Evolutionary conservation across 495 filamentous ascomycete genomes (phyloP).

Genomic region (Penicillium dipodomyicola): DNA sequence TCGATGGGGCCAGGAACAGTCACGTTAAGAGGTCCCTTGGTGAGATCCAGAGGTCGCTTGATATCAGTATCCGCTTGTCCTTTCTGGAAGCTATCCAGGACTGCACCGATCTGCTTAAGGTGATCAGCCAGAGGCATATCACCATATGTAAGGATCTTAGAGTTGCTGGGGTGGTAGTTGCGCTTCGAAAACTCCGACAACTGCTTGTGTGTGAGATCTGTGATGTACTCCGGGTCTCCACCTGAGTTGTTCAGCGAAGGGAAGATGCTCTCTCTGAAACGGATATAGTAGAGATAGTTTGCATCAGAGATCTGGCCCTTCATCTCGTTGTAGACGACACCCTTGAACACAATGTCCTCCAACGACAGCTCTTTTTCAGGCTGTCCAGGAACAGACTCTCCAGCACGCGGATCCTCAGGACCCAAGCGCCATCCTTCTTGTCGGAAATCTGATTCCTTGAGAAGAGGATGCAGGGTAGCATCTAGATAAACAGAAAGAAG

Average conservation of each 20-base stretch:
- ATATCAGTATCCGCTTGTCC: conserved; percentile 68
- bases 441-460: conserved; percentile 86
- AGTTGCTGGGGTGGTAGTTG: conserved; percentile 96
- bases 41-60: conserved; percentile 72
- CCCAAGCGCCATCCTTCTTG: conserved; percentile 97
- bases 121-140: conserved; percentile 84
- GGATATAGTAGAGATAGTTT: conserved; percentile 90
- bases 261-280: conserved; percentile 91
- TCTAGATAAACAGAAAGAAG: conserved; percentile 96
- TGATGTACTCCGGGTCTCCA: conserved; percentile 93
- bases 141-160: conserved; percentile 92
- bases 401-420: conserved; percentile 74
- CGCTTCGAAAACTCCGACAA: conserved; percentile 79
- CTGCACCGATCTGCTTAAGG: conserved; percentile 68
- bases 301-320: conserved; percentile 98
- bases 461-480: conserved; percentile 82
- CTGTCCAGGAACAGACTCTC: conserved; percentile 41
- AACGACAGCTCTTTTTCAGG: conserved; percentile 32
- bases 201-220: conserved; percentile 85
- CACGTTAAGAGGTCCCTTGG: conserved; percentile 60
- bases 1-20: conserved; percentile 82
- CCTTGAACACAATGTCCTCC: conserved; percentile 82
- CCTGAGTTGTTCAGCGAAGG: conserved; percentile 93
- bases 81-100: conserved; percentile 66
- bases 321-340: conserved; percentile 99